Evolutionary conservation across 306 rosid genomes (phyloP).

Genomic region (Quercus rubra): DNA sequence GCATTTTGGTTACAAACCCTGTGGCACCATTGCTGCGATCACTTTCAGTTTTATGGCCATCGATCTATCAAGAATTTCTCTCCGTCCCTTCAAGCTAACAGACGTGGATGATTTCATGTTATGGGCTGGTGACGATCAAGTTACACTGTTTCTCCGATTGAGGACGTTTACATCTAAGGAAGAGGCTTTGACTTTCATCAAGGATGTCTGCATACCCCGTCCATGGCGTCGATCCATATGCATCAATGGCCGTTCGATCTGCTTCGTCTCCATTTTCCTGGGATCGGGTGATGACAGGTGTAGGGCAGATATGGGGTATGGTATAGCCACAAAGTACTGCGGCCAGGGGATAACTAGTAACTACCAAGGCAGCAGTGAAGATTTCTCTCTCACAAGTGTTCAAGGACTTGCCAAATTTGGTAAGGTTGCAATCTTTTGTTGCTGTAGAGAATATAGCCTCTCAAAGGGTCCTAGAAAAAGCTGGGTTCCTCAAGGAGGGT

Average conservation of each 20-base stretch:
- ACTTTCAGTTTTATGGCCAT: constrained; percentile 15
- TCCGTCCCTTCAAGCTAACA: constrained; percentile 45
- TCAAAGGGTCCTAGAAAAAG: constrained; percentile 62
- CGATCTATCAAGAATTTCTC: constrained; percentile 25
- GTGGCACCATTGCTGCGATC: too few relatives aligned
- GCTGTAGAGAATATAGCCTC: constrained; percentile 44
- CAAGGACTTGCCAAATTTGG: constrained; percentile 37
- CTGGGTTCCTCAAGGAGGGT: constrained; percentile 61
- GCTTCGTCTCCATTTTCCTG: constrained; percentile 33
- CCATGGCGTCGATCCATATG: constrained; percentile 66
- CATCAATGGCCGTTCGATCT: constrained; percentile 39
- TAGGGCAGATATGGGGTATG: constrained; percentile 50
- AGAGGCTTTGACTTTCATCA: constrained; percentile 52
- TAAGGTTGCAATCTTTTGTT: constrained; percentile 48
- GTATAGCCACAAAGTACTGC: constrained; percentile 44
- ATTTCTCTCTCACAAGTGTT: constrained; percentile 40
- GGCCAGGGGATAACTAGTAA: constrained; percentile 38
- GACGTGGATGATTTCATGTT: constrained; percentile 54
- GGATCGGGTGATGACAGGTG: constrained; percentile 39
- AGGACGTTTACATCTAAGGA: constrained; percentile 42
- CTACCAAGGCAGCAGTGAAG: constrained; percentile 34
- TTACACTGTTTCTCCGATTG: constrained; percentile 29
- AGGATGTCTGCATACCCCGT: constrained; percentile 54
- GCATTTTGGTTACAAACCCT: too few relatives aligned
- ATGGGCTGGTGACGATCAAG: constrained; percentile 59